A percentile compares a stretch with the other conserved stretches of the same genome.
Evolutionary conservation across 257 asterid genomes (phyloP).

Genomic region (Handroanthus guayacan): DNA sequence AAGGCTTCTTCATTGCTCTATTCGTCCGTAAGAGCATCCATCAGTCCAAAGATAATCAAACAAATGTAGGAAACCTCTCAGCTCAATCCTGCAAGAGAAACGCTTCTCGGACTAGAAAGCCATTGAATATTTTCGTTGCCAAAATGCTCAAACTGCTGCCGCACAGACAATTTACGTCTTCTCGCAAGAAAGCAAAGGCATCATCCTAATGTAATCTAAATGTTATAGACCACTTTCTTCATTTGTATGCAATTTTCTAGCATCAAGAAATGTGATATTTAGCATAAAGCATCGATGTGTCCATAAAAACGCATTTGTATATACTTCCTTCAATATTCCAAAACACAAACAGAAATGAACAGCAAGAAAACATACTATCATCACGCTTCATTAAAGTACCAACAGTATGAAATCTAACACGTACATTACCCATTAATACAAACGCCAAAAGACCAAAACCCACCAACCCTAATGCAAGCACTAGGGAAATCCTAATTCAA

Average conservation of each 20-base stretch:
- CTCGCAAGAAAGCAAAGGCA: background rate
- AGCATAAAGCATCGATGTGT: background rate
- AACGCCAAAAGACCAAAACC: background rate
- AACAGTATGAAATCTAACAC: background rate
- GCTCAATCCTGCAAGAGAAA: background rate
- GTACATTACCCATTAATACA: background rate
- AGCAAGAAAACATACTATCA: too few relatives aligned
- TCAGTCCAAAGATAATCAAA: background rate
- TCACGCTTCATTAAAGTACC: background rate
- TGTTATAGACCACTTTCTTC: background rate
- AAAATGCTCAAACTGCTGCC: constrained; percentile 44
- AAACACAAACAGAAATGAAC: background rate
- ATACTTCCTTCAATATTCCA: too few relatives aligned
- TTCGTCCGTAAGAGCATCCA: constrained; percentile 51
- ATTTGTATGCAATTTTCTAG: background rate
- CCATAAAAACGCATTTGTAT: background rate
- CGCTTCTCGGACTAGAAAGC: constrained; percentile 25
- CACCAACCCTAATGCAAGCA: background rate
- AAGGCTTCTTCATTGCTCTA: constrained; percentile 88
- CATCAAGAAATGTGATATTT: too few relatives aligned
- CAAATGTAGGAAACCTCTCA: background rate
- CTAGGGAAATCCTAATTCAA: background rate
- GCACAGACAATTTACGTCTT: background rate
- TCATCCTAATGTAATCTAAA: too few relatives aligned
- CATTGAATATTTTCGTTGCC: constrained; percentile 38